Conservation (phyloP, 164 flowering plant genomes). For the Aristolochia contorta region DNA sequence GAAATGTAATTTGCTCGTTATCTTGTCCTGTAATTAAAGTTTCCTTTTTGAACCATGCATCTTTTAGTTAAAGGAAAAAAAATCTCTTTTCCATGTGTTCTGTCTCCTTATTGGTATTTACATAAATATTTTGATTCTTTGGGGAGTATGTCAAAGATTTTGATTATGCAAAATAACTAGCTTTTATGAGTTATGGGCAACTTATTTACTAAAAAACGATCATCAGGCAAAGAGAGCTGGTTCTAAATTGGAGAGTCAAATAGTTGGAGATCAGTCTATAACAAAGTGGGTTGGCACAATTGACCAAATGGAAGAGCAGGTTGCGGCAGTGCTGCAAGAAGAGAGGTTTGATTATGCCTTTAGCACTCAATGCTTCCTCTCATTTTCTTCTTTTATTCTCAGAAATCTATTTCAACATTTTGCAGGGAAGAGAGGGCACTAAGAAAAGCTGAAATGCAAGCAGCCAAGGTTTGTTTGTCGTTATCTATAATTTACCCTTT, state of each 20-base stretch:
- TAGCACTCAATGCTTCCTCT: neutral
- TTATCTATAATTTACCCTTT: neutral
- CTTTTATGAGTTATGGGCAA: neutral
- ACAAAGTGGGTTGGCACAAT: slow-evolving; percentile 70
- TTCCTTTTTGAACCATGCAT: too few species aligned
- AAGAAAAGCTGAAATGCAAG: slow-evolving; percentile 98
- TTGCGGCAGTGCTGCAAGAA: slow-evolving; percentile 63
- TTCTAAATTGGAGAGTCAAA: slow-evolving; percentile 71
- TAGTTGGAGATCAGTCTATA: slow-evolving; percentile 78
- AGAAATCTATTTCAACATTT: neutral
- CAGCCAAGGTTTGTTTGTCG: slow-evolving; percentile 46
- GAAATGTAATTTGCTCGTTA: too few species aligned
- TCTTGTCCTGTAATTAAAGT: too few species aligned
- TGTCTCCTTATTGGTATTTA: too few species aligned
- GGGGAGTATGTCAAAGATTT: too few species aligned
- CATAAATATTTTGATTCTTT: too few species aligned
- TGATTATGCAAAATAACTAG: too few species aligned
- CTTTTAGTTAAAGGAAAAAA: too few species aligned
- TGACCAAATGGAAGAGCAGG: slow-evolving; percentile 88
- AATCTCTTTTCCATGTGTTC: too few species aligned
- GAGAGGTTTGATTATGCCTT: slow-evolving; percentile 44
- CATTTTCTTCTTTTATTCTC: neutral
- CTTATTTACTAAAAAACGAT: neutral
- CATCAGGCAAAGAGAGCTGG: slow-evolving; percentile 78
- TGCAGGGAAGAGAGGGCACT: slow-evolving; percentile 78